These are phyloP conservation scores for Carallia pectinifolia DNA, from an alignment of 345 rosid species.

Conservation along the genomic window DNA sequence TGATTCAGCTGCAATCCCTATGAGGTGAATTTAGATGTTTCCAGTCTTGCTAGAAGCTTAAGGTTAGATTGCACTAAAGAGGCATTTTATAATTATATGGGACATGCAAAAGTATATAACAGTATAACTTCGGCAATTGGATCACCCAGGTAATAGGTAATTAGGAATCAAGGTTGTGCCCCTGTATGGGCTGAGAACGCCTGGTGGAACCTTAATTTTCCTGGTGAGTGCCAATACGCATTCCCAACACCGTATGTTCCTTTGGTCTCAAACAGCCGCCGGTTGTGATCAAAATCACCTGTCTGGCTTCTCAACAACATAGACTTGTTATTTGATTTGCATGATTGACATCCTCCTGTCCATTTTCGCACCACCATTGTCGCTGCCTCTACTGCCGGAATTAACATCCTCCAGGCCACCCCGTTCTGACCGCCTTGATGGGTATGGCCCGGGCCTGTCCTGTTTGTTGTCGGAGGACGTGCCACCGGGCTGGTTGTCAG, in stretches of 20 bases:
- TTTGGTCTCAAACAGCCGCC: slow-evolving; percentile 87
- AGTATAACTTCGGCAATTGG: too few relatives aligned
- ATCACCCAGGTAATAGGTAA: too few relatives aligned
- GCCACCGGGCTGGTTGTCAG: slow-evolving; percentile 78
- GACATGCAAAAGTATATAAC: too few relatives aligned
- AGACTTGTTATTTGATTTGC: slow-evolving; percentile 68
- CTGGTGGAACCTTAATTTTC: slow-evolving; percentile 61
- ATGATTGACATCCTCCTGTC: slow-evolving; percentile 71
- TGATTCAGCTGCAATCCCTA: too few relatives aligned
- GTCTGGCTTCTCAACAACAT: slow-evolving; percentile 89
- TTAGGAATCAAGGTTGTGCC: background rate
- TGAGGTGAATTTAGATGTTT: too few relatives aligned
- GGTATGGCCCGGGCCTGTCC: slow-evolving; percentile 21
- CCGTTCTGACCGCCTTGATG: slow-evolving; percentile 23
- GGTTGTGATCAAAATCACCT: slow-evolving; percentile 85
- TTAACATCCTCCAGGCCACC: slow-evolving; percentile 11
- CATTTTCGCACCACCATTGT: slow-evolving; percentile 29
- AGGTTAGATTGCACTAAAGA: too few relatives aligned
- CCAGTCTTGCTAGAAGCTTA: too few relatives aligned
- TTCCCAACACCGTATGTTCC: slow-evolving; percentile 78
- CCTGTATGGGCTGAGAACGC: slow-evolving; percentile 85
- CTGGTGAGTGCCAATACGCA: slow-evolving; percentile 87
- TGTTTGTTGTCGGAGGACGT: slow-evolving; percentile 32
- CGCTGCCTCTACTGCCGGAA: slow-evolving; percentile 9
- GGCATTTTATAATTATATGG: too few relatives aligned